Percentiles rank a stretch among this genome's conserved stretches.
Evolutionary conservation across 1,284 basidiomycete species (phyloP).

Genomic region (Cystobasidium pallidum): DNA sequence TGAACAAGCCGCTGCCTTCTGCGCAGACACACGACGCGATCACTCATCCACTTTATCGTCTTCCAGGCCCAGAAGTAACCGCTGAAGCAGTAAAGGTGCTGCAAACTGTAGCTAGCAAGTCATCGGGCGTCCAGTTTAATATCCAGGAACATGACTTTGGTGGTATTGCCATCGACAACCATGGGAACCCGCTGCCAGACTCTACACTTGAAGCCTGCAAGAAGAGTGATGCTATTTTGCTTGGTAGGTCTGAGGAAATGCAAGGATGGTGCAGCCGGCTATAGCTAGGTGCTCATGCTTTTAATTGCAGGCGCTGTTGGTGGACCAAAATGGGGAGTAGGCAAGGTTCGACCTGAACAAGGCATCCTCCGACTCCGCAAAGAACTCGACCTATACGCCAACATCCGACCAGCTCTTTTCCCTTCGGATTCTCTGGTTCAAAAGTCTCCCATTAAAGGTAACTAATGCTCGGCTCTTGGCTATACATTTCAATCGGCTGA

Average conservation of each 20-base stretch:
- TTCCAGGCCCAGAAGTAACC: constrained; percentile 86
- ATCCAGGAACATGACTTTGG: constrained; percentile 75
- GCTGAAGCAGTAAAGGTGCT: constrained; percentile 86
- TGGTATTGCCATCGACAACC: constrained; percentile 86
- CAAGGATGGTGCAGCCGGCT: background rate
- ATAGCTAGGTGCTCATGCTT: constrained; percentile 3
- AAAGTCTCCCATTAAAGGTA: constrained; percentile 89
- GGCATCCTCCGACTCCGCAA: constrained; percentile 92
- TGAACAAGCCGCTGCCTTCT: background rate
- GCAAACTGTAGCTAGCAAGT: constrained; percentile 69
- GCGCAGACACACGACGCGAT: background rate
- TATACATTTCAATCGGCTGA: background rate
- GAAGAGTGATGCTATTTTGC: constrained; percentile 85
- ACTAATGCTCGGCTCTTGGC: constrained; percentile 53
- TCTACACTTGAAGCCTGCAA: constrained; percentile 84
- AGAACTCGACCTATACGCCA: constrained; percentile 90
- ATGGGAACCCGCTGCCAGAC: constrained; percentile 80
- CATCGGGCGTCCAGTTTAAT: constrained; percentile 71
- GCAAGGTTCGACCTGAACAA: constrained; percentile 91
- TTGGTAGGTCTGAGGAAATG: constrained; percentile 66
- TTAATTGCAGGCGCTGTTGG: constrained; percentile 78
- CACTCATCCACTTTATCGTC: constrained; percentile 7
- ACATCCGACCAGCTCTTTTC: constrained; percentile 95
- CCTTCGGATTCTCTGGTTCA: constrained; percentile 86
- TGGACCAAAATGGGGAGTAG: constrained; percentile 95